phyloP scores from a whole-genome alignment of 2,329 filamentous ascomycete species.

The Rhinocladiella similis region DNA sequence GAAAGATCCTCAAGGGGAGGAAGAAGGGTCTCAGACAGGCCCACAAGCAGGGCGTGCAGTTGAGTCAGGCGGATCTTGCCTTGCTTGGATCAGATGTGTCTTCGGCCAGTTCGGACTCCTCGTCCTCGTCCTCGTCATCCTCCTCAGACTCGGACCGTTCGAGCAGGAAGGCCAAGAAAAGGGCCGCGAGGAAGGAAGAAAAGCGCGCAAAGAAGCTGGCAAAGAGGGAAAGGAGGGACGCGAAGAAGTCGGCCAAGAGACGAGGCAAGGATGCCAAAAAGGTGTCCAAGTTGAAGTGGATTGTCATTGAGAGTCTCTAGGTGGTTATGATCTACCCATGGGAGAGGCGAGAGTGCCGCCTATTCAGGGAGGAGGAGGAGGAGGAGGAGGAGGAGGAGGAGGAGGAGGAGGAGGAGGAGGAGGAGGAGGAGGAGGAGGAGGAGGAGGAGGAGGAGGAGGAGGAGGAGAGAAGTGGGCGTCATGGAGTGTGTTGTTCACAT shows the following conservation, averaged over 20 bases:
- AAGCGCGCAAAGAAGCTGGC: not conserved
- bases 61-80: not conserved
- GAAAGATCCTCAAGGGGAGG: not conserved
- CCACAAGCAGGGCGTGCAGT: not conserved
- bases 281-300: constrained; percentile 4
- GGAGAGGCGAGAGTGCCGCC: too few species aligned
- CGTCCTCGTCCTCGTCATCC: not conserved
- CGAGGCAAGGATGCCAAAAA: not conserved
- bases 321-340: too few species aligned
- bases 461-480: too few species aligned
- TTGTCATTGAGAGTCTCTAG: constrained; percentile 4
- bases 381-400: too few species aligned
- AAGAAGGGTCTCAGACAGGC: not conserved
- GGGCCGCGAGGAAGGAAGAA: not conserved
- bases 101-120: not conserved
- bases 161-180: not conserved
- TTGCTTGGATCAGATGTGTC: not conserved
- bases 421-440: too few species aligned
- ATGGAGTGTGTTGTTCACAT: too few species aligned
- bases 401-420: too few species aligned
- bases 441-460: too few species aligned
- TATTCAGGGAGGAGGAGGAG: too few species aligned
- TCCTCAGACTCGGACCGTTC: not conserved
- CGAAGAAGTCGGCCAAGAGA: not conserved
- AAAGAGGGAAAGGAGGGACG: not conserved